Evolutionary conservation across 148 eudicot genomes (phyloP).

Genomic region (Dysphania ambrosioides): DNA sequence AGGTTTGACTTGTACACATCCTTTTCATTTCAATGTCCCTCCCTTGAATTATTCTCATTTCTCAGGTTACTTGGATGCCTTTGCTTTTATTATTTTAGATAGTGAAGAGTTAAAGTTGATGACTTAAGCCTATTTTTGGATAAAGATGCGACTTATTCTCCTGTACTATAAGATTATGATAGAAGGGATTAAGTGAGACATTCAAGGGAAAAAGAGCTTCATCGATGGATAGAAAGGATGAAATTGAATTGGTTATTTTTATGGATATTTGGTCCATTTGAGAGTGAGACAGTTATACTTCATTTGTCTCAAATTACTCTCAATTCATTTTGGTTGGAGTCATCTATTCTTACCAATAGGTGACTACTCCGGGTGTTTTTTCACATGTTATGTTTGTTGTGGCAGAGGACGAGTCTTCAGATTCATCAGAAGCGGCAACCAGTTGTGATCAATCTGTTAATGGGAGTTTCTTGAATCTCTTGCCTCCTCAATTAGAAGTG

Average conservation of each 20-base stretch:
- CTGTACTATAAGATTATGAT: not conserved
- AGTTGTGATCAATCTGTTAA: slow-evolving; percentile 39
- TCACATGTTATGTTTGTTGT: slow-evolving; percentile 15
- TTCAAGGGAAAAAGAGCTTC: not conserved
- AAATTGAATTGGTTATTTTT: not conserved
- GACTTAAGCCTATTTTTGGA: not conserved
- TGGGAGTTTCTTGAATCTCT: slow-evolving; percentile 56
- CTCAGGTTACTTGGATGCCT: not conserved
- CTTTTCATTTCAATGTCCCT: not conserved
- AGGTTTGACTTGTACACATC: not conserved
- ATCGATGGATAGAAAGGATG: not conserved
- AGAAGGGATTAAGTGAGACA: not conserved
- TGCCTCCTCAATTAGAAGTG: slow-evolving; percentile 47
- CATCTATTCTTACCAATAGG: not conserved
- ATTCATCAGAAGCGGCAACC: slow-evolving; percentile 51
- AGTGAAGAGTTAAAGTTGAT: not conserved
- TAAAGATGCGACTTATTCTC: not conserved
- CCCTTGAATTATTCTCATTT: not conserved
- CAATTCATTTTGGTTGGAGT: not conserved
- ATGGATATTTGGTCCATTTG: no score
- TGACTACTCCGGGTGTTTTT: not conserved
- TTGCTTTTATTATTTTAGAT: not conserved
- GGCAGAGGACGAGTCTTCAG: slow-evolving; percentile 77
- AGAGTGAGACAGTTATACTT: not conserved
- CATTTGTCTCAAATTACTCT: not conserved